Percentiles rank a stretch among this genome's conserved stretches.
These are phyloP conservation scores for Trypanosoma platydactyli DNA, from an alignment of 208 protist species.

Conservation along the genomic window DNA sequence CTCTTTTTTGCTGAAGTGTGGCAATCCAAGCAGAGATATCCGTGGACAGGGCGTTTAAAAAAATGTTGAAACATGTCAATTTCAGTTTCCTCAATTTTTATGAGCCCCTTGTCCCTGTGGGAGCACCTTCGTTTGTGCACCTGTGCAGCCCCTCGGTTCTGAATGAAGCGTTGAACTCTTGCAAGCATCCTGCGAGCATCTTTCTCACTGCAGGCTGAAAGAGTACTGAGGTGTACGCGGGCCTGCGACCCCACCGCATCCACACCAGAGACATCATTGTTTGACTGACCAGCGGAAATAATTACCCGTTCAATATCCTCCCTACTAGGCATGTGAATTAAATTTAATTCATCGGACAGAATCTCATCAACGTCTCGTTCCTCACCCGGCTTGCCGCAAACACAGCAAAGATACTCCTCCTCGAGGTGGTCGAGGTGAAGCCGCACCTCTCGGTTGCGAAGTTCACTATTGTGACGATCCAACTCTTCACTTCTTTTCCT, in stretches of 20 bases:
- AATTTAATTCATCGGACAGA: slow-evolving; percentile 62
- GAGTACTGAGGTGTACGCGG: background rate
- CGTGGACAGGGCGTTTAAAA: slow-evolving; percentile 76
- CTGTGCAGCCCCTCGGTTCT: slow-evolving; percentile 34
- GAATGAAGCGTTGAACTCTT: slow-evolving; percentile 19
- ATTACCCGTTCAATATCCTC: slow-evolving; percentile 33
- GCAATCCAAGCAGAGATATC: slow-evolving; percentile 79
- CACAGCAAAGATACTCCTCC: slow-evolving; percentile 81
- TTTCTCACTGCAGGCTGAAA: background rate
- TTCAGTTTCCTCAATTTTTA: slow-evolving; percentile 80
- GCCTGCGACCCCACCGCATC: background rate
- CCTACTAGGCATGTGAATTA: slow-evolving; percentile 51
- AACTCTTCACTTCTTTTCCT: slow-evolving; percentile 58
- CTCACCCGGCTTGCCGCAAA: slow-evolving; percentile 72
- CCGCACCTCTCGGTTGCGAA: slow-evolving; percentile 59
- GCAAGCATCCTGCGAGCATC: slow-evolving; percentile 16
- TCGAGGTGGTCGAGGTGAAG: slow-evolving; percentile 78
- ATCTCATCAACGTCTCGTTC: slow-evolving; percentile 53
- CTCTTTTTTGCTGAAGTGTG: slow-evolving; percentile 60
- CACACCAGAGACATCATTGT: background rate
- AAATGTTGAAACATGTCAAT: slow-evolving; percentile 82
- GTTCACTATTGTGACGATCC: slow-evolving; percentile 47
- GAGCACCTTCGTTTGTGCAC: slow-evolving; percentile 25
- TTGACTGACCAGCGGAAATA: slow-evolving; percentile 3
- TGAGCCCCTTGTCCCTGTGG: slow-evolving; percentile 74